phyloP scores from a whole-genome alignment of 805 yeast genomes.

The Candida manassasensis region DNA sequence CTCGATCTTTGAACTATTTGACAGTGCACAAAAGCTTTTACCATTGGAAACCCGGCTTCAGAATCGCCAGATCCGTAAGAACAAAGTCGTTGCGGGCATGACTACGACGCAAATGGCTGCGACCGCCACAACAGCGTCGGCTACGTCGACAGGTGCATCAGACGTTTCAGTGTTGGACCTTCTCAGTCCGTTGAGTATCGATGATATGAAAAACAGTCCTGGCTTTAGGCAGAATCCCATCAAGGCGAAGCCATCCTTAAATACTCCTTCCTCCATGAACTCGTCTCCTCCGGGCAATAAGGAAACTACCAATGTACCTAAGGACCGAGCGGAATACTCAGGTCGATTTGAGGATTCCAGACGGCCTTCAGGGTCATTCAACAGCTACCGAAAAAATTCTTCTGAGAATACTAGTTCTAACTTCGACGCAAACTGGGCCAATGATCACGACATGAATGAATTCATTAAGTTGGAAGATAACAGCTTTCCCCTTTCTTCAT shows the following conservation, averaged over 20 bases:
- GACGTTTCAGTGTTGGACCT: slow-evolving; percentile 28
- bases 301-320: too few species aligned
- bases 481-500: not conserved
- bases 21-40: slow-evolving; percentile 37
- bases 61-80: slow-evolving; percentile 34
- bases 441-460: slow-evolving; percentile 5
- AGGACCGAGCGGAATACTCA: too few species aligned
- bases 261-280: slow-evolving; percentile 1
- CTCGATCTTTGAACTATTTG: slow-evolving; percentile 36
- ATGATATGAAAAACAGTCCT: slow-evolving; percentile 27
- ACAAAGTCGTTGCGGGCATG: slow-evolving; percentile 9
- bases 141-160: slow-evolving; percentile 6
- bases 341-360: too few species aligned
- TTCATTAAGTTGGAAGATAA: slow-evolving; percentile 4
- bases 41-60: slow-evolving; percentile 37
- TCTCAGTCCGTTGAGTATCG: slow-evolving; percentile 37
- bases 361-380: too few species aligned
- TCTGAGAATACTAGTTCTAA: too few species aligned
- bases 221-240: slow-evolving; percentile 2
- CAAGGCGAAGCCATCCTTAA: slow-evolving; percentile 2
- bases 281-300: slow-evolving; percentile 1
- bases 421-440: too few species aligned
- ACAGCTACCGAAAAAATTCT: too few species aligned
- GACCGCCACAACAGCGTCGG: not conserved
- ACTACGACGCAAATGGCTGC: not conserved